Conservation (phyloP, 192 early-diverging fungal genomes). For the Backusella mclennaniae region DNA sequence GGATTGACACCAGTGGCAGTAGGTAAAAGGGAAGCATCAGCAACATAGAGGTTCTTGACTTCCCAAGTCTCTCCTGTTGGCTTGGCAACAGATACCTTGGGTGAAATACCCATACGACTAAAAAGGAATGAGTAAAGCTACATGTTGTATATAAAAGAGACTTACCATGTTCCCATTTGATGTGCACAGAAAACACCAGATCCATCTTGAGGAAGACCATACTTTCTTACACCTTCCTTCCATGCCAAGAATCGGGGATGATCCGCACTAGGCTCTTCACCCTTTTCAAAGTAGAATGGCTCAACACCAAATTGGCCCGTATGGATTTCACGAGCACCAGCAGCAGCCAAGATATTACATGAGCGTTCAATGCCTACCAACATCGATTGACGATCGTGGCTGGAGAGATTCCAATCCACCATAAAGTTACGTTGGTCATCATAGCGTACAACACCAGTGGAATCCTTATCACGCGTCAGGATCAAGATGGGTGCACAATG, state of each 20-base stretch:
- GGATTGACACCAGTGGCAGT: conserved; percentile 73
- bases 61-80: conserved; percentile 76
- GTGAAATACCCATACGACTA: conserved; percentile 60
- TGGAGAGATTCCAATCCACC: conserved; percentile 51
- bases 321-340: conserved; percentile 58
- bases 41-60: conserved; percentile 67
- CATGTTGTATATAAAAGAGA: background rate
- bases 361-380: conserved; percentile 44
- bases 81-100: conserved; percentile 56
- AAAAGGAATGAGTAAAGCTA: background rate
- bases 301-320: conserved; percentile 51
- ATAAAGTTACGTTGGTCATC: conserved; percentile 41
- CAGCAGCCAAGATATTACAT: conserved; percentile 55
- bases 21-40: conserved; percentile 71
- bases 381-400: conserved; percentile 49
- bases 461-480: conserved; percentile 62
- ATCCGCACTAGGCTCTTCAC: conserved; percentile 36
- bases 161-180: conserved; percentile 65
- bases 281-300: conserved; percentile 28
- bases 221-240: conserved; percentile 26
- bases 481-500: conserved; percentile 51
- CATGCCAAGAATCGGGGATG: conserved; percentile 31
- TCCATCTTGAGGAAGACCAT: conserved; percentile 34
- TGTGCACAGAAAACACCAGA: conserved; percentile 52
- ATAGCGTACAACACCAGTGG: conserved; percentile 40